Base-by-base conservation (phyloP, 2,329 filamentous ascomycete species). In the Trichophaea hybrida region DNA sequence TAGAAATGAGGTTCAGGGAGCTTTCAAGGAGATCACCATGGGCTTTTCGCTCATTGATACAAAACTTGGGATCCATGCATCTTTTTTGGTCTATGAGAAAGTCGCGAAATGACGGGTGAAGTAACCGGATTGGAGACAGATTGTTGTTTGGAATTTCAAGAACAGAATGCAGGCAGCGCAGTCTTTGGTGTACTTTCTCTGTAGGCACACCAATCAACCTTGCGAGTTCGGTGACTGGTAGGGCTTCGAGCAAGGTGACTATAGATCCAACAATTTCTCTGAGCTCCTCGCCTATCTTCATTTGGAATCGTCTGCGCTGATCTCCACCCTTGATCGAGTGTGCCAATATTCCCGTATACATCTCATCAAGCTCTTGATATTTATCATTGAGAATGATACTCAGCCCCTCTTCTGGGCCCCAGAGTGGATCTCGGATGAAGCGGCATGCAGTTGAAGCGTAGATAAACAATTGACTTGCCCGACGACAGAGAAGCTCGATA, bases 81-180 rank as follows among this genome's bases (percentile, higher is more conserved):
- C n/a, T n/a, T n/a, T n/a, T n/a, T 15, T 54, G 50, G 49, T 68
- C 61, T 8, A 70, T 52, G 8, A 70, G 65, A 50, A 69, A 70
- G 24, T 69, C 68, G 6, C 63, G 62, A 58, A 70, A 70, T 4
- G 68, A 70, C 13, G 64, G 44, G 58, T 70, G 69, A 8, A 69
- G 61, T 17, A 66, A 50, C 43, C 64, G 55, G 24, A 70, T 58
- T 7, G 33, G 52, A 24, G n/a, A 7, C 12, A 8, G n/a, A 31
- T 24, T 6, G 33, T 40, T 8, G 6, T 38, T 33, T 38, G 67
- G 64, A 46, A 70, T 51, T 51, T 61, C 58, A 15, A 70, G 55
- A 17, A 70, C 66, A 0, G 69, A 68, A 57, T 69, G 63, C 13
- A 70, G 55, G 6, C 43, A 48, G 31, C 59, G 57, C 34, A 69